Evolutionary conservation across 2,329 filamentous ascomycete species (phyloP).

Genomic region (Fusarium pilosicola): DNA sequence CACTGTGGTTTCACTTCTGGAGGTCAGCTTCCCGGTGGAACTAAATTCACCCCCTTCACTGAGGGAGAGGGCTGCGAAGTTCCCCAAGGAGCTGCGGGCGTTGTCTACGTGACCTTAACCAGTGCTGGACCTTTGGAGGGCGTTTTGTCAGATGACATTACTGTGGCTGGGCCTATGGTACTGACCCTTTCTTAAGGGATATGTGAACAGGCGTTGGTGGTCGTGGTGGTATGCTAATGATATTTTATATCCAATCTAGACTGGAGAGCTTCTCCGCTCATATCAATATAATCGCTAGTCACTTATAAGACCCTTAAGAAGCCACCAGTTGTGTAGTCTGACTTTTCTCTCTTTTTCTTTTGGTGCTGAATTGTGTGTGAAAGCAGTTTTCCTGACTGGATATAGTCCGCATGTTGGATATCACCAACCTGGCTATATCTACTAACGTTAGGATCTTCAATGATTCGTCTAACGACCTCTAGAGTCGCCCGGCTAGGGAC

Average conservation of each 20-base stretch:
- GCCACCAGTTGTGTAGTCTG: background rate
- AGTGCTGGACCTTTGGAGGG: slow-evolving; percentile 61
- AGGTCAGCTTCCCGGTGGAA: slow-evolving; percentile 64
- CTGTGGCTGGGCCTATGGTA: slow-evolving; percentile 72
- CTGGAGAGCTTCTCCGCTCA: slow-evolving; percentile 12
- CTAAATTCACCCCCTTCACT: slow-evolving; percentile 67
- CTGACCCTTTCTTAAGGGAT: slow-evolving; percentile 56
- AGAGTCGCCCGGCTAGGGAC: slow-evolving; percentile 7
- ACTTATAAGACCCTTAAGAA: background rate
- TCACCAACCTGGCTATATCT: slow-evolving; percentile 15
- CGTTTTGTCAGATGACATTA: slow-evolving; percentile 68
- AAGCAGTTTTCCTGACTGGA: slow-evolving; percentile 12
- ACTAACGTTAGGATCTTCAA: background rate
- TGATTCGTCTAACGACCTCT: slow-evolving; percentile 7
- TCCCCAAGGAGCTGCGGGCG: slow-evolving; percentile 69
- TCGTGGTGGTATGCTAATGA: slow-evolving; percentile 13
- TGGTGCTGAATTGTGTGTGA: background rate
- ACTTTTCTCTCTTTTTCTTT: background rate
- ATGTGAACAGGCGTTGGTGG: background rate
- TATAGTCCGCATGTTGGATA: slow-evolving; percentile 23
- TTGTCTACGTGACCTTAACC: slow-evolving; percentile 75
- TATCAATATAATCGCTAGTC: slow-evolving; percentile 26
- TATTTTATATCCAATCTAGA: slow-evolving; percentile 17
- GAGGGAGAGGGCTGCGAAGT: slow-evolving; percentile 65
- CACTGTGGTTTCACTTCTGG: slow-evolving; percentile 76